Base-by-base conservation (phyloP, 129 eudicot species). In the Saposhnikovia divaricata region DNA sequence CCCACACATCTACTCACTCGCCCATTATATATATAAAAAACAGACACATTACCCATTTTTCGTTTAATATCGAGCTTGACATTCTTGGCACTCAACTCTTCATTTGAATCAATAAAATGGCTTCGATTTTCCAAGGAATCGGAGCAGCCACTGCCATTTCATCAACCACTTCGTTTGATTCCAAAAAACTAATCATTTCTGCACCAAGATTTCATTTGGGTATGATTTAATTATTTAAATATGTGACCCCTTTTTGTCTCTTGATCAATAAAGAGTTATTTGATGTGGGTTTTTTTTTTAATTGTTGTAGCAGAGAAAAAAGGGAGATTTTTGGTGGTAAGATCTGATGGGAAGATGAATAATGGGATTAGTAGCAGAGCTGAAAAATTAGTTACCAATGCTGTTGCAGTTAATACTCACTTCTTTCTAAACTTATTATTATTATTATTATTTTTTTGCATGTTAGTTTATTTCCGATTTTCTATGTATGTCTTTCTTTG, bases 391-490 rank as follows among this genome's bases (percentile, higher is more conserved):
- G 83, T 86, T 31, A 84, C 93, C 15, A 84, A 82, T 81, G 97
- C 98, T 18, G 97, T 91, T 81, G 92, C 93, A 2, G 98, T 93
- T 79, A 91, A 89, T 48, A 23, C 72, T 76, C 59, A 8, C 27
- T 39, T 71, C 53, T 50, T 27, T 47, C 43, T 2, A 1, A 23
- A 23, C n/a, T 6, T n/a, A 5, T 51, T 50, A 0, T 34, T 0
- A 31, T 31, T n/a, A n/a, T 31, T 31, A 31, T 34, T n/a, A n/a
- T 34, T 34, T 15, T 50, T 50, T 55, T 55, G 65, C 65, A 55
- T 55, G 65, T 55, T 23, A 21, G n/a, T 51, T 51, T 47, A 47
- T 75, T 70, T 37, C 16, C 16, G 7, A 8, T 5, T 72, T 34
- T 34, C 2, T 63, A 65, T 81, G 69, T 25, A n/a, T 1, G 66